phyloP scores from a whole-genome alignment of 2,329 filamentous ascomycete species.

The Zasmidium citrigriseum region DNA sequence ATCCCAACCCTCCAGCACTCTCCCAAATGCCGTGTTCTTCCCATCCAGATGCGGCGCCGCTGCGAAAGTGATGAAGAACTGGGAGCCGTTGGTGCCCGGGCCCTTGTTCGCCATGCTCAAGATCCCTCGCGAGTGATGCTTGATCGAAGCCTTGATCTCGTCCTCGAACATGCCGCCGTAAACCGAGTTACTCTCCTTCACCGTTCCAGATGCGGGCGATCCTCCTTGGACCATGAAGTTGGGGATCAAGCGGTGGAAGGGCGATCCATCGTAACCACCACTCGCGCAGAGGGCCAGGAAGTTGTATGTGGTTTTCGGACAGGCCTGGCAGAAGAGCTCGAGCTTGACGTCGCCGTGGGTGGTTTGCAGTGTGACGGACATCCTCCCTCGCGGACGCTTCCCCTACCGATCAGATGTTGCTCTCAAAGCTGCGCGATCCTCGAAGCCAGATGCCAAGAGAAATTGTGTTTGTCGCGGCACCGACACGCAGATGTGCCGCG shows the following conservation, averaged over 20 bases:
- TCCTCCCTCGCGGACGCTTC: too few relatives aligned
- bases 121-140: conserved; percentile 88
- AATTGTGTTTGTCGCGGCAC: not conserved
- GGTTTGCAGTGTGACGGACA: conserved; percentile 72
- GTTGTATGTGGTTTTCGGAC: conserved; percentile 88
- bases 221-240: conserved; percentile 81
- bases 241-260: conserved; percentile 79
- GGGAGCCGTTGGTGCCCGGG: conserved; percentile 87
- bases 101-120: conserved; percentile 96
- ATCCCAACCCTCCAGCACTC: conserved; percentile 60
- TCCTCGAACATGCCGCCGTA: conserved; percentile 74
- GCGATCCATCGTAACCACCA: conserved; percentile 71
- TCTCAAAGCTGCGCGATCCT: too few relatives aligned
- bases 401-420: too few relatives aligned
- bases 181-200: conserved; percentile 60
- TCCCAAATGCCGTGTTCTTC: conserved; percentile 81
- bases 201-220: conserved; percentile 49
- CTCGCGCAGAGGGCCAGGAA: conserved; percentile 85
- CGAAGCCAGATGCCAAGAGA: conserved; percentile 1
- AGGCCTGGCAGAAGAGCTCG: conserved; percentile 92
- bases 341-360: conserved; percentile 88
- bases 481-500: not conserved
- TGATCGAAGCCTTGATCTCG: conserved; percentile 73
- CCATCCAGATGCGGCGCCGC: conserved; percentile 80
- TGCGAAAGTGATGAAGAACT: conserved; percentile 80